Evolutionary conservation across 2,329 filamentous ascomycete species (phyloP), one percentile per base, ranked within the genome.

Genomic region (Colletotrichum lini): DNA sequence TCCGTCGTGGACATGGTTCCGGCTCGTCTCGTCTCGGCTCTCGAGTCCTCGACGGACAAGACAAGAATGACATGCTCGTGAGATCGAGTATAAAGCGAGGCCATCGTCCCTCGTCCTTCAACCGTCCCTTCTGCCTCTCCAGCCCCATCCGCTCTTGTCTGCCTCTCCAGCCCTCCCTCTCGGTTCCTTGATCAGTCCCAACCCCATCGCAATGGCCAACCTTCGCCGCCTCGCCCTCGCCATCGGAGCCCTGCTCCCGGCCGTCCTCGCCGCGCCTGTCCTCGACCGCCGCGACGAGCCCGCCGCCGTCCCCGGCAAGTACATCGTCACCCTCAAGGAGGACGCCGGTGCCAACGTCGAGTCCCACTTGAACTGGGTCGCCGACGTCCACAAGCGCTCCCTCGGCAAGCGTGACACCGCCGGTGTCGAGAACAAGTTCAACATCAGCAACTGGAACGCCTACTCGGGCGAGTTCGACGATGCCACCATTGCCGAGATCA

Each of bases 251-350:
- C 73, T 80, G 72, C 78, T 80, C 70, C 79, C 79, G 2, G 78
- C 75, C 23, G 77, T 74, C 58, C 75, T 73, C 49, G 72, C 54
- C 58, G 63, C 66, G 10, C 45, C 59, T 58, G 23, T 50, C 67
- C 68, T 81, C 52, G 71, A 82, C 58, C 75, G 73, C 74, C 16
- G 73, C 80, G 4, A 79, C 81, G 65, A 69, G 73, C 15, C 77
- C 77, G 23, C 79, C 76, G 59, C 70, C 81, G 26, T 82, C 58
- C 75, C 82, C 64, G 80, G 79, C 73, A 84, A 82, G 73, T 86
- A 85, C 76, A 86, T 86, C 70, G 75, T 86, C 75, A 86, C 83
- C 49, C 73, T 86, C n/a, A 84, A 84, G 75, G 77, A 80, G 13
- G 79, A 79, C 35, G 75, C 81, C 52, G 73, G 73, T 10, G 73